Base-by-base conservation (phyloP, 2,329 filamentous ascomycete genomes). In the Daldinia sp. region DNA sequence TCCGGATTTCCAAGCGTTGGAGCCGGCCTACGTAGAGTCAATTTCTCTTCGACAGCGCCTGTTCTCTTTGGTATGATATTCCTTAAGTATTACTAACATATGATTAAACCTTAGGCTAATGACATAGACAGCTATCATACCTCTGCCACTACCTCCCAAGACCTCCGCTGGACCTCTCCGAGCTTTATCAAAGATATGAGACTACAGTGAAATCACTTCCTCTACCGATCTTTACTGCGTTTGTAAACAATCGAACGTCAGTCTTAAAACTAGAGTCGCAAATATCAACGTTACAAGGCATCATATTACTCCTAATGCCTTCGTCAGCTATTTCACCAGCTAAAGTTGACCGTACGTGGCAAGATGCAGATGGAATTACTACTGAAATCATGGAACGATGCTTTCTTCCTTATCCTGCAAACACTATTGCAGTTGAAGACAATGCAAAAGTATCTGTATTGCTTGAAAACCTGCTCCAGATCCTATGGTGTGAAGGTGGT, bases 401-500 rank as follows among this genome's bases (percentile, higher is more conserved):
- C 74, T 94, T 89, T 77, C 84, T 93, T 1, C 88, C 88, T 0
- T 89, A 86, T 71, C 83, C 90, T 0, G 91, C 92, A 1, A 89
- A 87, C 65, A 88, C 85, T 0, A 82, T 86, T 13, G 84, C 83
- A 6, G 78, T 86, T 0, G 85, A 88, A 20, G 91, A 93, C 69
- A 94, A 96, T 73, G 89, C 90, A 30, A 92, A 92, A 77, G 83
- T 94, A 41, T 90, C 90, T 1, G 79, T 94, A 9, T 78, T 92
- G 33, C 81, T 93, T 0, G 93, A 95, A 79, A 84, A 84, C 1
- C 79, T 93, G 56, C 74, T 93, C 33, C 84, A 89, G 51, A 80
- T 89, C 6, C 78, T 87, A 2, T 85, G 82, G 79, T 63, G 65
- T 2, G 74, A 76, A 28, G 78, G 79, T 12, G 72, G 74, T 20